phyloP scores from a whole-genome alignment of 345 rosid genomes.

The Brassica incana region DNA sequence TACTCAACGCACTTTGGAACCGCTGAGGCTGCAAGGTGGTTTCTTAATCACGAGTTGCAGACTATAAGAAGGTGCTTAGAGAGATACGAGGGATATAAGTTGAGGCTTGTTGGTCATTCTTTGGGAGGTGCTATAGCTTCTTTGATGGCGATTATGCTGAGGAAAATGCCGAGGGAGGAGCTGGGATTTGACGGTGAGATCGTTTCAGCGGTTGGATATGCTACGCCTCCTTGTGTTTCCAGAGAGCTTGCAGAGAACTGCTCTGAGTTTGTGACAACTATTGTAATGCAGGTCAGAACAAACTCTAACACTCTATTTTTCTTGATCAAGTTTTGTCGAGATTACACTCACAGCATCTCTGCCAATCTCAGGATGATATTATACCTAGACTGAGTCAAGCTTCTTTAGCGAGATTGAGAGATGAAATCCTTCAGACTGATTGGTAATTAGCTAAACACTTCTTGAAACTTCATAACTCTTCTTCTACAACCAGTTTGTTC shows the following conservation, averaged over 20 bases:
- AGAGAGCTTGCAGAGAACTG: constrained; percentile 85
- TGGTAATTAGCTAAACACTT: constrained; percentile 62
- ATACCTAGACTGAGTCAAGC: constrained; percentile 77
- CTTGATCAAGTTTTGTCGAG: neutral
- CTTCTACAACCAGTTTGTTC: neutral
- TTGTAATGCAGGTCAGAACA: constrained; percentile 99
- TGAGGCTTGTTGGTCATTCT: constrained; percentile 96
- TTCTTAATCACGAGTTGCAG: constrained; percentile 75
- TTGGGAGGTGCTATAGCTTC: constrained; percentile 92
- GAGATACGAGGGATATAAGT: constrained; percentile 78
- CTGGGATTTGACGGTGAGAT: constrained; percentile 77
- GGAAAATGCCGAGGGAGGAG: constrained; percentile 63
- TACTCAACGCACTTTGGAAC: constrained; percentile 95
- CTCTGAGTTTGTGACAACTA: constrained; percentile 76
- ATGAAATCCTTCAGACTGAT: constrained; percentile 86
- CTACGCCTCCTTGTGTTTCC: constrained; percentile 93
- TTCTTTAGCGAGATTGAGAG: constrained; percentile 72
- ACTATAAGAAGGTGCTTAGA: constrained; percentile 67
- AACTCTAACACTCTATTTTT: neutral
- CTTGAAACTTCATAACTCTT: neutral
- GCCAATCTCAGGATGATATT: constrained; percentile 66
- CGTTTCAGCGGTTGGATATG: constrained; percentile 85
- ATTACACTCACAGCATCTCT: neutral
- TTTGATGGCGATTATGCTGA: constrained; percentile 81
- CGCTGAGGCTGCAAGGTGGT: constrained; percentile 96